Evolutionary conservation across 768 basidiomycete species (phyloP).

Genomic region (Lyophyllum shimeji): DNA sequence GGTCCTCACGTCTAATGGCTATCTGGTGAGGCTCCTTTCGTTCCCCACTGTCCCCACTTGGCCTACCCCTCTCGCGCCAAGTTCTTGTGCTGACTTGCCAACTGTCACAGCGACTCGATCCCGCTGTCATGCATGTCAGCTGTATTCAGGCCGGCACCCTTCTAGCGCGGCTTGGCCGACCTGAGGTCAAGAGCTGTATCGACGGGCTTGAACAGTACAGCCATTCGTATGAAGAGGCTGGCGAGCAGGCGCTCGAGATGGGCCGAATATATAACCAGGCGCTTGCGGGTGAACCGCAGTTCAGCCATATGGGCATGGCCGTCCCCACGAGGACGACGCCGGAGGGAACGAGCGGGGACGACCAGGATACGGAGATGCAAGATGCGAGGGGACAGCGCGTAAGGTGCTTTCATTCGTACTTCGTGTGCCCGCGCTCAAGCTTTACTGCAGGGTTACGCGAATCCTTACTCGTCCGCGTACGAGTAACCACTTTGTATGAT

Average conservation of each 20-base stretch:
- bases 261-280: slow-evolving; percentile 46
- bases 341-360: slow-evolving; percentile 17
- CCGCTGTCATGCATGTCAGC: slow-evolving; percentile 87
- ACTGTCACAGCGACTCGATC: slow-evolving; percentile 62
- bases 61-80: background rate
- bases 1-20: slow-evolving; percentile 84
- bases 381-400: slow-evolving; percentile 8
- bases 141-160: slow-evolving; percentile 83
- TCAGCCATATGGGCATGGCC: slow-evolving; percentile 47
- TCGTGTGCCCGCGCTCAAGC: background rate
- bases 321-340: slow-evolving; percentile 31
- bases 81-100: slow-evolving; percentile 2
- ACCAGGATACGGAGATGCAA: slow-evolving; percentile 15
- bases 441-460: background rate
- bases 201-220: slow-evolving; percentile 87
- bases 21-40: slow-evolving; percentile 54
- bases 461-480: background rate
- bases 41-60: background rate
- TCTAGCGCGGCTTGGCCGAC: slow-evolving; percentile 78
- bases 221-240: slow-evolving; percentile 83
- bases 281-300: slow-evolving; percentile 41
- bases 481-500: background rate
- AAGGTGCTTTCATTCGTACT: slow-evolving; percentile 2
- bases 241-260: slow-evolving; percentile 75
- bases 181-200: slow-evolving; percentile 83